Base-by-base conservation (phyloP, 2,329 filamentous ascomycete species). In the Diaporthe sp. region DNA sequence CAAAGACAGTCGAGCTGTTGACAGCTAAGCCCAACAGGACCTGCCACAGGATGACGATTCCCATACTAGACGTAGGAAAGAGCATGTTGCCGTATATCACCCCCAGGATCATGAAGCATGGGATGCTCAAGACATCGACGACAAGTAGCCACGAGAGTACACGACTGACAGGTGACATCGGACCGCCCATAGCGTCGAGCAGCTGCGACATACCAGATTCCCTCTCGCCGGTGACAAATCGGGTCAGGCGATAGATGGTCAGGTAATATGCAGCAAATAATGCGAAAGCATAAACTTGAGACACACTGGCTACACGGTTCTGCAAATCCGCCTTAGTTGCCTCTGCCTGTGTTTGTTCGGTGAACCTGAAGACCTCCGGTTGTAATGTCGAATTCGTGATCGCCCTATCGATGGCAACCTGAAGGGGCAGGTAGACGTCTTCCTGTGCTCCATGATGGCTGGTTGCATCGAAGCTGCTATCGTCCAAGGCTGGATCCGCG, bases 281-380 rank as follows among this genome's bases (percentile, higher is more conserved):
- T 6, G 55, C 22, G 30, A 60, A 60, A 13, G 22, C 33, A 4
- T 60, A 60, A 22, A 60, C 22, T 40, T 60, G 55, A 33, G 55
- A 60, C 19, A 60, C 55, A 22, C 22, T 40, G 15, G 22, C 33
- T 22, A 60, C 55, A 22, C 55, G 55, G 55, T 60, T 60, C 30
- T 38, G 10, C 33, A 60, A 28, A 22, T 60, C 55, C 4, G 10
- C 55, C 22, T 15, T 38, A 5, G 22, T 38, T 22, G 55, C 55
- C 33, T 60, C 33, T 2, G 17, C 22, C 35, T 60, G 10, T 25
- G 55, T 60, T 7, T 60, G 9, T 40, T 60, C 55, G 12, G 55
- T 60, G 33, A 60, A 60, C 33, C 55, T 60, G 55, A 60, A 60
- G 12, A 60, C 55, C 33, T 60, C 55, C 15, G 33, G 55, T 38